Evolutionary conservation across 257 asterid genomes (phyloP).

Genomic region (Plantago major): DNA sequence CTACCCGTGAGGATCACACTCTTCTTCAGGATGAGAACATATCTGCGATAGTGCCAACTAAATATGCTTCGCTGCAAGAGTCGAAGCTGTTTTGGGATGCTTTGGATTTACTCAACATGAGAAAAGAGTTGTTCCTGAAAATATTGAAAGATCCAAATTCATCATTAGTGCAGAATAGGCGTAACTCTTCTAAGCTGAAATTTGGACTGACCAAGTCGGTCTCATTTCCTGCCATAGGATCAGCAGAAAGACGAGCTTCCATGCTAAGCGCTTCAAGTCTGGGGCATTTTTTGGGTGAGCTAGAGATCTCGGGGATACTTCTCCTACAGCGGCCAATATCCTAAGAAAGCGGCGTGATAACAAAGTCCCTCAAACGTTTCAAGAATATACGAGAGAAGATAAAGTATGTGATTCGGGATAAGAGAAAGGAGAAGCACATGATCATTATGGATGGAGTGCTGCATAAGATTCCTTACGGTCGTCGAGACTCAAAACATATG

Average conservation of each 20-base stretch:
- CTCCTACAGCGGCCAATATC: conserved; percentile 19
- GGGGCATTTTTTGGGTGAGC: background rate
- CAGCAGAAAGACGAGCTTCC: conserved; percentile 15
- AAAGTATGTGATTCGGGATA: conserved; percentile 55
- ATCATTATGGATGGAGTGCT: conserved; percentile 71
- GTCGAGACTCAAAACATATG: conserved; percentile 23
- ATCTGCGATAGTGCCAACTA: conserved; percentile 45
- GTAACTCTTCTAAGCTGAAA: conserved; percentile 23
- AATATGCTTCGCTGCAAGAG: conserved; percentile 43
- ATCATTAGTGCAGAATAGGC: conserved; percentile 46
- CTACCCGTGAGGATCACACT: conserved; percentile 44
- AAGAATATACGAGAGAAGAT: conserved; percentile 55
- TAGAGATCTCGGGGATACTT: conserved; percentile 19
- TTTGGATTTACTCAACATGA: conserved; percentile 58
- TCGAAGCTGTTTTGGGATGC: conserved; percentile 76
- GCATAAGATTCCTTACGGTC: conserved; percentile 65
- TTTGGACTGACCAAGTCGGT: conserved; percentile 47
- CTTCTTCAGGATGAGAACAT: conserved; percentile 40
- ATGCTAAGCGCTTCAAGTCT: background rate
- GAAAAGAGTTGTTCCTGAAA: conserved; percentile 70
- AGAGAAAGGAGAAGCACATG: conserved; percentile 58
- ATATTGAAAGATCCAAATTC: conserved; percentile 63
- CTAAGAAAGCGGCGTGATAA: conserved; percentile 30
- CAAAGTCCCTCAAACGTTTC: conserved; percentile 44
- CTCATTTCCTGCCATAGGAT: conserved; percentile 46